Evolutionary conservation across 176 grass and related monocot species (phyloP).

Genomic region (Echinochloa phyllopogon): DNA sequence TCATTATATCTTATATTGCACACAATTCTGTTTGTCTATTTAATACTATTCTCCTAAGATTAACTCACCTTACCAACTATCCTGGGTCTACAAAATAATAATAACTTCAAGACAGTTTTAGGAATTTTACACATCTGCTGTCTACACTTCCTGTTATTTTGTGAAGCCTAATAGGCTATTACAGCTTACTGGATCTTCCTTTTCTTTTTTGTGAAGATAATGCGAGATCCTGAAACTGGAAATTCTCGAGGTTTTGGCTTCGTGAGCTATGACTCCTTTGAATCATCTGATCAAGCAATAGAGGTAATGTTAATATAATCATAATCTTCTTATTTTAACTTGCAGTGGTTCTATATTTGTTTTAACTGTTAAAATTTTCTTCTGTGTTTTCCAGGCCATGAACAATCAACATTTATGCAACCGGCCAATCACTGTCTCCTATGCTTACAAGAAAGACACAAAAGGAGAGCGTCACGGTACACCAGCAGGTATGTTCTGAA

Average conservation of each 20-base stretch:
- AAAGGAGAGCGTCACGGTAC: conserved; percentile 96
- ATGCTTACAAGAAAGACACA: conserved; percentile 95
- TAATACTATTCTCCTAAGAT: neutral
- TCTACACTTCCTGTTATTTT: neutral
- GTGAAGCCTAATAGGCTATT: neutral
- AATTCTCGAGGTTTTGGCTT: conserved; percentile 96
- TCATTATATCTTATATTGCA: neutral
- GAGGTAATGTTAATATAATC: conserved; percentile 57
- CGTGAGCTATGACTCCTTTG: conserved; percentile 98
- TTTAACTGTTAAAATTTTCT: conserved; percentile 5
- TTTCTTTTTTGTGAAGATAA: conserved; percentile 67
- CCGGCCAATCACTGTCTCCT: conserved; percentile 87
- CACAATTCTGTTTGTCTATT: neutral
- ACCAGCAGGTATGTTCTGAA: conserved; percentile 63
- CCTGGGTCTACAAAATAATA: neutral
- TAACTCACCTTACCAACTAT: neutral
- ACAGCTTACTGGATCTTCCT: neutral
- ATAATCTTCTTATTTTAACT: conserved; percentile 26
- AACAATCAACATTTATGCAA: conserved; percentile 94
- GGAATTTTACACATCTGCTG: neutral
- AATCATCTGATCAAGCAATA: conserved; percentile 96
- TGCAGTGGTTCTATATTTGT: conserved; percentile 27
- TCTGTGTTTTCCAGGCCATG: conserved; percentile 70
- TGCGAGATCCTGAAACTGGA: conserved; percentile 95
- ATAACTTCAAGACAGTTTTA: conserved; percentile 16